Base-by-base conservation (phyloP, 2,329 filamentous ascomycete genomes). In the Cercospora citrullina region DNA sequence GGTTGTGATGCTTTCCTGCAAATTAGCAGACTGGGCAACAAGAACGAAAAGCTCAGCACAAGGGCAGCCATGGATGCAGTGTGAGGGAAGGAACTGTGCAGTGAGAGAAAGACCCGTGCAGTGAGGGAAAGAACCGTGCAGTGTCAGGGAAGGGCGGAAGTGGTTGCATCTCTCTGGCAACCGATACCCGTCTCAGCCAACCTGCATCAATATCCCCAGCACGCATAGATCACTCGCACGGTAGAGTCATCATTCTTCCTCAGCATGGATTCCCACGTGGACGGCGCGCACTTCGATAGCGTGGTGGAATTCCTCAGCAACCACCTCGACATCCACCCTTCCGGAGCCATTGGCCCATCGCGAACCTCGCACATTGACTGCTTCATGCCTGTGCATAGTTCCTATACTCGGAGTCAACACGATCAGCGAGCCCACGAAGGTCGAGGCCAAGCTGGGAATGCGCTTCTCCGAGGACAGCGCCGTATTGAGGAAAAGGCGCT, bases 1-100 rank as follows among this genome's bases (percentile, higher is more conserved):
- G 95, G 95, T 14, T 93, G 96, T 6, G 95, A 99, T 81, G 94
- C 92, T 0, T 99, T 99, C 77, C 81, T 99, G 71, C 94, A 98
- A 78, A 97, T 99, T 68, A 96, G 93, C 5, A 96, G 96, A 79
- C 84, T 99, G 66, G 95, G 95, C 21, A 99, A 99, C 79, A 97
- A 97, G 84, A 97, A 98, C 77, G 95, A 99, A 83, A 93, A 96
- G 79, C 84, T 99, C 69, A 93, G 86, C 18, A 85, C 83, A 12
- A 77, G 84, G 67, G 83, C 83, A 3, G 82, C 79, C n/a, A 84
- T 85, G 82, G 84, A 85, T 71, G 66, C 69, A 8, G n/a, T 68
- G n/a, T 68, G 53, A 63, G 30, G 30, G 18, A 59, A 23, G 10
- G 18, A 58, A 16, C 48, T 39, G 36, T 39, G 36, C 36, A 39